phyloP scores from a whole-genome alignment of 1,139 yeast genomes.

The Magnusiomyces tetraspermus region DNA sequence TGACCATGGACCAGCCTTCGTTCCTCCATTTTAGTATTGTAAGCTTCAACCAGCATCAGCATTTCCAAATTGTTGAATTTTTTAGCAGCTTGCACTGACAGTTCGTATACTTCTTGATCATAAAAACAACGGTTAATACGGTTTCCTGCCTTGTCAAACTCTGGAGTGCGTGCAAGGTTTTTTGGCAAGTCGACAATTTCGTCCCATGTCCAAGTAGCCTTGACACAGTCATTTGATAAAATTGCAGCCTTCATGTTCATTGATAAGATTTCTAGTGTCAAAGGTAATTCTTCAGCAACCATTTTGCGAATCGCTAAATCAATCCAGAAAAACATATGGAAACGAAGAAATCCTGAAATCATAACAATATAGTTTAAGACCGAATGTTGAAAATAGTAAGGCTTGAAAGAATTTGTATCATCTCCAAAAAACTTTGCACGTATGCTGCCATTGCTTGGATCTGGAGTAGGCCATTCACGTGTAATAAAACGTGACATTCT shows the following conservation, averaged over 20 bases:
- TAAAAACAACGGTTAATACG: constrained; percentile 5
- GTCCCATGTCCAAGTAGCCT: constrained; percentile 23
- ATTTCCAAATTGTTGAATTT: constrained; percentile 4
- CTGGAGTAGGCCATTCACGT: constrained; percentile 9
- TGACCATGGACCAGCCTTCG: not conserved
- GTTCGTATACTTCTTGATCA: constrained; percentile 11
- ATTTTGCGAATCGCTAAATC: constrained; percentile 21
- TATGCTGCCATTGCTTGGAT: constrained; percentile 8
- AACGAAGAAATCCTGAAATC: constrained; percentile 20
- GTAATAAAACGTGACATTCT: constrained; percentile 10
- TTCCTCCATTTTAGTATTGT: not conserved
- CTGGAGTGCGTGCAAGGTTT: not conserved
- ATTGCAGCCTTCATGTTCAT: constrained; percentile 20
- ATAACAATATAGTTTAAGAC: constrained; percentile 15
- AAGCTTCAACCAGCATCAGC: constrained; percentile 7
- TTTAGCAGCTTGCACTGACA: constrained; percentile 8
- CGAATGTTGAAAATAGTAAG: constrained; percentile 4
- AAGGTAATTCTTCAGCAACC: constrained; percentile 15
- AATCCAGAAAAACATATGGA: constrained; percentile 19
- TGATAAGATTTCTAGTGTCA: constrained; percentile 19
- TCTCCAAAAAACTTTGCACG: constrained; percentile 14
- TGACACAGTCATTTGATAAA: constrained; percentile 16
- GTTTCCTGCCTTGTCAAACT: constrained; percentile 4
- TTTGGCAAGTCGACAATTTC: constrained; percentile 12
- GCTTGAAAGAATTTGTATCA: not conserved